These are phyloP conservation scores for Pueraria montana DNA, from an alignment of 306 rosid genomes.

Conservation along the genomic window DNA sequence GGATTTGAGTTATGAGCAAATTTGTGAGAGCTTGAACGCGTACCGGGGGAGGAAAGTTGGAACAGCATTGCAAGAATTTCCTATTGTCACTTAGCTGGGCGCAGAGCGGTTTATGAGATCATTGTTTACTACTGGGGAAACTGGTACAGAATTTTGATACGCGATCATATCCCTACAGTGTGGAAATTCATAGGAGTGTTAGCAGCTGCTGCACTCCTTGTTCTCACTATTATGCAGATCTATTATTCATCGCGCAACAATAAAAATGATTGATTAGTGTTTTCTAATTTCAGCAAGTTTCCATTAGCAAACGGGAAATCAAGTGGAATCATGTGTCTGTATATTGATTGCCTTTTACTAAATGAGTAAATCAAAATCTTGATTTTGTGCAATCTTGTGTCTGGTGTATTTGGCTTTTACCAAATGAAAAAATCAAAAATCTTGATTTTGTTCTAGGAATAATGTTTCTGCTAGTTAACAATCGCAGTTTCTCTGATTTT, in stretches of 20 bases:
- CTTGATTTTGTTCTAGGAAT: too few species aligned
- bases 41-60: not conserved
- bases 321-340: not conserved
- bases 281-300: not conserved
- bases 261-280: not conserved
- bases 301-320: not conserved
- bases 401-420: not conserved
- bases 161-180: slow-evolving; percentile 41
- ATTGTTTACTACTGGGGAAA: not conserved
- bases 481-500: too few species aligned
- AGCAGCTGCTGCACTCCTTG: slow-evolving; percentile 37
- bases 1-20: slow-evolving; percentile 34
- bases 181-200: slow-evolving; percentile 48
- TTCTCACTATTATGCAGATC: slow-evolving; percentile 46
- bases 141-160: slow-evolving; percentile 30
- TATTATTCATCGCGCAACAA: slow-evolving; percentile 29
- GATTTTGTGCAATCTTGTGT: not conserved
- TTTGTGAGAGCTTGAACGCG: slow-evolving; percentile 17
- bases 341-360: too few species aligned
- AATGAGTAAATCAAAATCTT: too few species aligned
- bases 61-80: not conserved
- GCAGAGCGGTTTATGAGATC: not conserved
- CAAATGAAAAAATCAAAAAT: not conserved
- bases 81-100: not conserved
- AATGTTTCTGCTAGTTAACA: too few species aligned